Base-by-base conservation (phyloP, 148 eudicot genomes). In the Vaccinium corymbosum region DNA sequence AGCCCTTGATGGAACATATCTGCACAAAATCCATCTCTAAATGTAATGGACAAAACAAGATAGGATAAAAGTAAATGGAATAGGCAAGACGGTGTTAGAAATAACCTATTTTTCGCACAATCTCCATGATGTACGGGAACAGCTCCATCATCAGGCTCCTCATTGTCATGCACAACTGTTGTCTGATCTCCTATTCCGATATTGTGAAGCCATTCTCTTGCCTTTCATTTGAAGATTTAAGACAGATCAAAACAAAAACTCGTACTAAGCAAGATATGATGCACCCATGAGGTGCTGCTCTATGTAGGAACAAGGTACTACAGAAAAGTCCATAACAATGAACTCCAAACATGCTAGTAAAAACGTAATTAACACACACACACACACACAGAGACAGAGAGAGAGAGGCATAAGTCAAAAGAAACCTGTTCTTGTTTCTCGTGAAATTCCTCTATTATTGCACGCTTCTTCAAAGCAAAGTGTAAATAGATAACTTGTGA, bases 151-250 rank as follows among this genome's bases (percentile, higher is more conserved):
- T 91, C 97, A 81, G 87, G 91, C 53, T 96, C 99, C 75, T 96
- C 98, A 78, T 93, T 92, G 80, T 93, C 97, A 61, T 92, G 97
- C 94, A 92, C 85, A 78, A 92, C 92, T 82, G 94, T 81, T 48
- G 94, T 84, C 76, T 94, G 92, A 75, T 96, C 99, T 86, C 95
- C 99, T 88, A 96, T 90, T 83, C 99, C 99, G 62, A 96, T 83
- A 89, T 91, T 94, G 89, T 93, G 99, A 91, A 96, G 99, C 99
- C 99, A 96, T 82, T 96, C 99, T 91, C 87, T 94, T 82, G 94
- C 97, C 99, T 95, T 90, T 46, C 49, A 68, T 70, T n/a, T 22
- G 51, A 84, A 46, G 46, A 22, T 55, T 66, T 48, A 50, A 70
- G 32, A 66, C 4, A 62, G 27, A 83, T 61, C 48, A 62, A 76